phyloP scores from a whole-genome alignment of 2,329 filamentous ascomycete genomes.

The Phialocephala subalpina region DNA sequence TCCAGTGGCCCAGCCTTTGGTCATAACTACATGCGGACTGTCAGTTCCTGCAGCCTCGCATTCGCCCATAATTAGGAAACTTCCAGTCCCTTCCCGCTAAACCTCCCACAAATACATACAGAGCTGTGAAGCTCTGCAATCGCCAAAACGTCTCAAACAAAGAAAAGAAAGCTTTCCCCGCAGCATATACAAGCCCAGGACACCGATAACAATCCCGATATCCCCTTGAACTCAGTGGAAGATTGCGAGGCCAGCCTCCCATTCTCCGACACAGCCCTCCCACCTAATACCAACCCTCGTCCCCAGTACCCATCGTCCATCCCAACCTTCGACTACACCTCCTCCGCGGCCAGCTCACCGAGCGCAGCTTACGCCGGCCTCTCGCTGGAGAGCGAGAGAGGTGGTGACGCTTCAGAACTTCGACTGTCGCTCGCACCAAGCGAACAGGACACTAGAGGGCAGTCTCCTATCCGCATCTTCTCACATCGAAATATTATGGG shows the following conservation, averaged over 20 bases:
- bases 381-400: conserved; percentile 63
- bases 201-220: conserved; percentile 39
- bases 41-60: conserved; percentile 23
- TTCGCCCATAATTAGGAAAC: conserved; percentile 1
- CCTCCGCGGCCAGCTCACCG: conserved; percentile 65
- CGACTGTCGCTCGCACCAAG: conserved; percentile 46
- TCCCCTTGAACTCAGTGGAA: conserved; percentile 43
- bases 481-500: conserved; percentile 64
- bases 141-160: conserved; percentile 76
- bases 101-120: conserved; percentile 17
- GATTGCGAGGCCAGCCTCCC: conserved; percentile 53
- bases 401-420: conserved; percentile 43
- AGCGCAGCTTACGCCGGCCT: conserved; percentile 64
- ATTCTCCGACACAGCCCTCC: conserved; percentile 55
- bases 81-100: conserved; percentile 9
- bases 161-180: conserved; percentile 73
- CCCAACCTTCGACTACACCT: conserved; percentile 57
- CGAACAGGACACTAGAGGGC: conserved; percentile 46
- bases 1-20: conserved; percentile 16
- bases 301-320: conserved; percentile 51
- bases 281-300: conserved; percentile 56
- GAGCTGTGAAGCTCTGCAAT: conserved; percentile 64
- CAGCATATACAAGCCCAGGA: conserved; percentile 35
- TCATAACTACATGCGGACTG: conserved; percentile 25
- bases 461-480: conserved; percentile 58